A percentile compares a stretch with the other conserved stretches of the same genome.
phyloP scores from a whole-genome alignment of 2,329 filamentous ascomycete species.

The Trichoderma sp. region DNA sequence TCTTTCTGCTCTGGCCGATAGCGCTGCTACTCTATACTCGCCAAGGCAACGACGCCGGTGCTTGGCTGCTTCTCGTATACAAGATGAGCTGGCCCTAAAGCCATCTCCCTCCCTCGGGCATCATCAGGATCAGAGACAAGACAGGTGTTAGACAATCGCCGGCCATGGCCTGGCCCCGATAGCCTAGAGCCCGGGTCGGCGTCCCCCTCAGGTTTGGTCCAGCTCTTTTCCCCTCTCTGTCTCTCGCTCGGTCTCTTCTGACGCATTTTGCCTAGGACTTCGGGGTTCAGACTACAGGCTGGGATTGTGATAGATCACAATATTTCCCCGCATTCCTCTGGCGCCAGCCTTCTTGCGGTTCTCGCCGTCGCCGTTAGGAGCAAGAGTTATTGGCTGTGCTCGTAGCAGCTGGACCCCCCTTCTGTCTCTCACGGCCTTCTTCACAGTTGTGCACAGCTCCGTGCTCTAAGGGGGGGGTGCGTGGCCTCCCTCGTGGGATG shows the following conservation, averaged over 20 bases:
- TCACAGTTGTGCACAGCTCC: background rate
- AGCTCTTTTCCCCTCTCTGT: background rate
- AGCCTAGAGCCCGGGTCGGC: constrained; percentile 3
- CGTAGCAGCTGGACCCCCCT: background rate
- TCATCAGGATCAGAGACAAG: background rate
- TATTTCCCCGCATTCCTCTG: constrained; percentile 19
- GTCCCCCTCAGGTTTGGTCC: background rate
- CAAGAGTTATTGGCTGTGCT: background rate
- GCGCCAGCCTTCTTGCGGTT: constrained; percentile 1
- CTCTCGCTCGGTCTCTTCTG: background rate
- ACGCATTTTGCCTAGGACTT: constrained; percentile 5
- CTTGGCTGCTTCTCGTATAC: background rate
- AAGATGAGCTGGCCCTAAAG: background rate
- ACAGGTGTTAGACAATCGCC: background rate
- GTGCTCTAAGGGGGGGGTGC: background rate
- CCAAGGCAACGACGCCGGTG: background rate
- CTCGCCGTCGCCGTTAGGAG: background rate
- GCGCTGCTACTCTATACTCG: background rate
- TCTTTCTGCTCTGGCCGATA: background rate
- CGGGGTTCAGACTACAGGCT: constrained; percentile 7
- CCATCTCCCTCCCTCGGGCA: background rate
- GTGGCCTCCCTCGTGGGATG: background rate
- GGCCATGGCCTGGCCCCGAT: background rate
- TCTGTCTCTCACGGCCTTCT: background rate
- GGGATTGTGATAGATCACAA: constrained; percentile 18